Evolutionary conservation across 2,329 filamentous ascomycete genomes (phyloP).

Genomic region (Claviceps pazoutovae): DNA sequence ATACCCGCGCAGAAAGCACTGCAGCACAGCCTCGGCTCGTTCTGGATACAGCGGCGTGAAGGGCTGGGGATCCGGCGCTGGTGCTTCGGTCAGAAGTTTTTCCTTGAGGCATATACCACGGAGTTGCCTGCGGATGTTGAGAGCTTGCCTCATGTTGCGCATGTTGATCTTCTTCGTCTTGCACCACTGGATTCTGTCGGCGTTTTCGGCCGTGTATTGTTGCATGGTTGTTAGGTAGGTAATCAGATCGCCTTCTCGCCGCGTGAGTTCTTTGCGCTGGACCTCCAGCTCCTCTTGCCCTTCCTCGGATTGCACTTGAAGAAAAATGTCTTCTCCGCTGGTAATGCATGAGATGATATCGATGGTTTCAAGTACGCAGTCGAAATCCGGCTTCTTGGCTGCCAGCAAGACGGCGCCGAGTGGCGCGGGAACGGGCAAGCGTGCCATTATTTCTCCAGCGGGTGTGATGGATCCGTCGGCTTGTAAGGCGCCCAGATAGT

Average conservation of each 20-base stretch:
- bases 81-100: slow-evolving; percentile 31
- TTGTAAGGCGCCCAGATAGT: slow-evolving; percentile 62
- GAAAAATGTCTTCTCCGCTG: slow-evolving; percentile 48
- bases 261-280: slow-evolving; percentile 40
- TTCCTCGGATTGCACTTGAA: slow-evolving; percentile 45
- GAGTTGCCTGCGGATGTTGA: slow-evolving; percentile 49
- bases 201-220: slow-evolving; percentile 42
- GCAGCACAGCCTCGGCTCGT: slow-evolving; percentile 37
- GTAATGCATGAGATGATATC: slow-evolving; percentile 63
- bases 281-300: slow-evolving; percentile 38
- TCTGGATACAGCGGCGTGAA: slow-evolving; percentile 42
- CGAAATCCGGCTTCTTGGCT: slow-evolving; percentile 52
- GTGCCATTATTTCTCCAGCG: slow-evolving; percentile 62
- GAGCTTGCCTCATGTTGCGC: slow-evolving; percentile 47
- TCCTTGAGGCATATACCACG: slow-evolving; percentile 40
- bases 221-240: slow-evolving; percentile 51
- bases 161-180: slow-evolving; percentile 39
- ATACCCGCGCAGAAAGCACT: slow-evolving; percentile 50
- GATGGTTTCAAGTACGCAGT: slow-evolving; percentile 69
- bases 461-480: slow-evolving; percentile 60
- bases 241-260: slow-evolving; percentile 50
- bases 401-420: slow-evolving; percentile 74
- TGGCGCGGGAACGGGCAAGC: slow-evolving; percentile 68
- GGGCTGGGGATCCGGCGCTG: slow-evolving; percentile 38
- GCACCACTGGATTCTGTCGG: slow-evolving; percentile 44